Evolutionary conservation across 805 yeast genomes (phyloP), one percentile per base, ranked within the genome.

Genomic region (Saturnispora galanensis): DNA sequence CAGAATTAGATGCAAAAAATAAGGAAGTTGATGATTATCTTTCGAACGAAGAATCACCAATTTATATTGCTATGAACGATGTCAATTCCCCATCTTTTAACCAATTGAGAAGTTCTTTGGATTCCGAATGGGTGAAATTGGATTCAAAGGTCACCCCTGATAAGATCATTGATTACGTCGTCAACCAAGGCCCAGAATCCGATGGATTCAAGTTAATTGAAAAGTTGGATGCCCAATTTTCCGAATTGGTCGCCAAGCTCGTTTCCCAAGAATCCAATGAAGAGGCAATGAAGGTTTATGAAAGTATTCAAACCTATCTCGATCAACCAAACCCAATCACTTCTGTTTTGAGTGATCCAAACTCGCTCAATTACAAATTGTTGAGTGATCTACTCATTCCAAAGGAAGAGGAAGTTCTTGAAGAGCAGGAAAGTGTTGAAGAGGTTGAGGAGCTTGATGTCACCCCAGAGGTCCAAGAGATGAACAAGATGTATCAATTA

Each of bases 401-500:
- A 36, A 18, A 37, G 13, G 35, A 35, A 18, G 46, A 26, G n/a
- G 35, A 33, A 26, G 12, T 16, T 7, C 11, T 15, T 15, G 38
- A 33, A 26, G 33, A 44, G 10, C 41, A 38, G 13, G 38, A 13
- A 21, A 26, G 11, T 7, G 15, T 12, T 15, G 34, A 32, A 28
- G 36, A 35, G 8, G n/a, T 12, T 8, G 30, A 61, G 42, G 55
- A 57, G 46, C 36, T 52, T 7, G 29, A 40, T 4, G 43, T 57
- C 16, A 21, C 55, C 9, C 44, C 38, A 11, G 60, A 59, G 15
- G 55, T 55, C 33, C 41, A 40, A 11, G 37, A 49, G 32, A 51
- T 58, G 36, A 62, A 63, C 47, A 49, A 56, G 38, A 47, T 51
- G 33, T 64, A 57, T 47, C 67, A 64, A 45, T 30, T 53, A 39